Evolutionary conservation across 176 grass and related monocot species (phyloP).

Genomic region (Cenchrus americanus): DNA sequence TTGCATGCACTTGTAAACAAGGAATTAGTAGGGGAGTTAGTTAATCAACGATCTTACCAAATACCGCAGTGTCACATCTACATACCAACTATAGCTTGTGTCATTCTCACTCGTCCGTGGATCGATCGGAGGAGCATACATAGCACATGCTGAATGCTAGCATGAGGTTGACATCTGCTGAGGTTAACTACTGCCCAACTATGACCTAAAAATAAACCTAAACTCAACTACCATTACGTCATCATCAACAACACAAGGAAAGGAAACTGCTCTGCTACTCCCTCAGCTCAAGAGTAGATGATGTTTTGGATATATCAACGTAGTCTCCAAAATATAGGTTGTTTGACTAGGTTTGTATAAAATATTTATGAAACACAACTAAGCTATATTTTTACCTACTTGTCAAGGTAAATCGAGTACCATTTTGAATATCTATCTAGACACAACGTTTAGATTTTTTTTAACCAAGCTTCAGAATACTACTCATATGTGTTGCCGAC

Average conservation of each 20-base stretch:
- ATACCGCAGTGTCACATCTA: constrained; percentile 35
- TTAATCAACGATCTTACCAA: constrained; percentile 22
- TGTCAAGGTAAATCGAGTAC: neutral
- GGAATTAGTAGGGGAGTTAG: neutral
- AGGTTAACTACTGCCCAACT: constrained; percentile 34
- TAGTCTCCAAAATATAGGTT: neutral
- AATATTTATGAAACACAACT: neutral
- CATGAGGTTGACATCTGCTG: constrained; percentile 33
- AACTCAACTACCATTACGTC: neutral
- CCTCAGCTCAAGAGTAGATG: neutral
- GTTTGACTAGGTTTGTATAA: neutral
- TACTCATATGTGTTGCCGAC: too few species aligned
- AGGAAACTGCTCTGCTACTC: neutral
- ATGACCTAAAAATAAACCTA: too few species aligned
- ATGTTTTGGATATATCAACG: neutral
- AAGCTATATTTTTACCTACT: neutral
- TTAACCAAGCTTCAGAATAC: neutral
- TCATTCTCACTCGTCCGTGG: constrained; percentile 14
- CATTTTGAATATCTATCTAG: neutral
- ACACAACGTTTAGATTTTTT: neutral
- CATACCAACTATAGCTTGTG: constrained; percentile 20
- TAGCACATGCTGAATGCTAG: constrained; percentile 45
- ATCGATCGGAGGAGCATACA: neutral
- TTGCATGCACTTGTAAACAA: constrained; percentile 28
- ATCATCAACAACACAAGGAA: constrained; percentile 2